These are phyloP conservation scores for Boletus nobilissimus DNA, from an alignment of 1,284 basidiomycete species.

Conservation along the genomic window DNA sequence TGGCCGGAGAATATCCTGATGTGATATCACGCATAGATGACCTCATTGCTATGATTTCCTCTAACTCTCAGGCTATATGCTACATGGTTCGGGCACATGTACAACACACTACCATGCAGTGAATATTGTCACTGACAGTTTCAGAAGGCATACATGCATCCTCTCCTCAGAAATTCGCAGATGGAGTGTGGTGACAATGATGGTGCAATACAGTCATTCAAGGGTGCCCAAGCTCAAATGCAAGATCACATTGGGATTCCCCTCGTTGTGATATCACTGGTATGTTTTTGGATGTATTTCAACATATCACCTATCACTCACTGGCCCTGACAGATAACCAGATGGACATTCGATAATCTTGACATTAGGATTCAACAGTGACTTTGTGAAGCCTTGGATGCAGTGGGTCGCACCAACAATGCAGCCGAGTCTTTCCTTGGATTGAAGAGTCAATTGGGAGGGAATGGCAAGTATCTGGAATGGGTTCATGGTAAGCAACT, in stretches of 20 bases:
- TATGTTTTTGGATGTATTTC: not conserved
- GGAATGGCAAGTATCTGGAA: not conserved
- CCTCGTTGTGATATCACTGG: not conserved
- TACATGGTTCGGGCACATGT: not conserved
- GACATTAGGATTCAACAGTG: not conserved
- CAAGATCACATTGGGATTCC: not conserved
- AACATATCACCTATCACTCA: too few relatives aligned
- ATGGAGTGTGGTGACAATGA: not conserved
- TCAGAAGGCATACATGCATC: not conserved
- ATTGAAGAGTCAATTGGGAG: not conserved
- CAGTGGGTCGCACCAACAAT: not conserved
- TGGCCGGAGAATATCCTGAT: not conserved
- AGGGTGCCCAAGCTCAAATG: not conserved
- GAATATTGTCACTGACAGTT: not conserved
- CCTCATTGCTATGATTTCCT: not conserved
- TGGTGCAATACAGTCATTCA: not conserved
- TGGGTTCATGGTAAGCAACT: not conserved
- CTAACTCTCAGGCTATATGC: not conserved
- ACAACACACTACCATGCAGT: not conserved
- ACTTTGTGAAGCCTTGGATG: not conserved
- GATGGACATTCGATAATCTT: slow-evolving; percentile 19
- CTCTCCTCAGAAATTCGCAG: not conserved
- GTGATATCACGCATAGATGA: not conserved
- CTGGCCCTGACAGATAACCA: not conserved
- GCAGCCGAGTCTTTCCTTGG: not conserved